These are phyloP conservation scores for Aspergillus fumigatiaffinis DNA, from an alignment of 2,329 filamentous ascomycete genomes.

Conservation along the genomic window DNA sequence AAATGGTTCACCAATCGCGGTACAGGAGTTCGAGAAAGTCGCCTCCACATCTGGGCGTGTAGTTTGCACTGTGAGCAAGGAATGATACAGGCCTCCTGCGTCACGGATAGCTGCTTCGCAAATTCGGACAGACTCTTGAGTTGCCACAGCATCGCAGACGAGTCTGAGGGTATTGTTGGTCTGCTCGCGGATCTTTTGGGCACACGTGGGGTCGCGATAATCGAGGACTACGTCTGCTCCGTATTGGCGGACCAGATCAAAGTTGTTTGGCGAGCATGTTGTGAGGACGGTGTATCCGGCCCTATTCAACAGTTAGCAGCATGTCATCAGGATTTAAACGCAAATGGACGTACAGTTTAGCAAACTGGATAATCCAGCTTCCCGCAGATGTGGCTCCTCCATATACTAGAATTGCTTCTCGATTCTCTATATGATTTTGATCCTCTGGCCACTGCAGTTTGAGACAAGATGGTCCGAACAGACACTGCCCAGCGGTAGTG, in stretches of 20 bases:
- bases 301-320: background rate
- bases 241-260: conserved; percentile 1
- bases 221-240: conserved; percentile 12
- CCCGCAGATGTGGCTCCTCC: conserved; percentile 3
- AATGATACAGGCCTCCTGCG: conserved; percentile 8
- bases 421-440: background rate
- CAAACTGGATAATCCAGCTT: conserved; percentile 3
- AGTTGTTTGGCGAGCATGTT: conserved; percentile 1
- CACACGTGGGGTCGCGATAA: conserved; percentile 7
- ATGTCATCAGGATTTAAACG: background rate
- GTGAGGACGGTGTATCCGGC: background rate
- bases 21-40: background rate
- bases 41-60: background rate
- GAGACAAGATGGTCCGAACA: background rate
- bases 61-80: background rate
- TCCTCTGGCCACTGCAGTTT: background rate
- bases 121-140: background rate
- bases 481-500: conserved; percentile 10
- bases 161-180: conserved; percentile 5
- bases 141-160: conserved; percentile 7
- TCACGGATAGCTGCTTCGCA: conserved; percentile 8
- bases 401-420: conserved; percentile 1
- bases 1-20: background rate
- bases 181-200: conserved; percentile 5
- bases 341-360: background rate